Evolutionary conservation across 2,329 filamentous ascomycete genomes (phyloP).

Genomic region (Beauveria australis): DNA sequence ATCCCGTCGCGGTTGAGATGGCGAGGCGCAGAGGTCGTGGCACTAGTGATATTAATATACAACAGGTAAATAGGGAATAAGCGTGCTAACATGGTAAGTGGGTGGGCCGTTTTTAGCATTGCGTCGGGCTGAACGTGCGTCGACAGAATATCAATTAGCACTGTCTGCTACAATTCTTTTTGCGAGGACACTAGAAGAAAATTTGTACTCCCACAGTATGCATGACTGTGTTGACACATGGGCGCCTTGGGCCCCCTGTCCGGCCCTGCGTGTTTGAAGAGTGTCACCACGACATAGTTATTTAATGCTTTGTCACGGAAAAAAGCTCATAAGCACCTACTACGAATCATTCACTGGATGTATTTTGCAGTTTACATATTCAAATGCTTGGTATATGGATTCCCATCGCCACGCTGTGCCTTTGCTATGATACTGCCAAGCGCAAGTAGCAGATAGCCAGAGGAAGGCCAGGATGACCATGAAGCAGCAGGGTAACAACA

Average conservation of each 20-base stretch:
- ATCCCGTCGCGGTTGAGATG: not conserved
- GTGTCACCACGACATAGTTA: not conserved
- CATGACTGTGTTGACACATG: not conserved
- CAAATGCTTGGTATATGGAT: not conserved
- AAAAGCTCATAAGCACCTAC: not conserved
- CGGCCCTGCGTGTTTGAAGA: not conserved
- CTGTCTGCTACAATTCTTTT: too few relatives aligned
- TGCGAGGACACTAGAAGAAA: too few relatives aligned
- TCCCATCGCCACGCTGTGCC: not conserved
- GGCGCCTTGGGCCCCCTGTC: not conserved
- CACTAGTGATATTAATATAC: too few relatives aligned
- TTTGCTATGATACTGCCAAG: not conserved
- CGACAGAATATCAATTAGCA: too few relatives aligned
- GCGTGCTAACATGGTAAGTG: too few relatives aligned
- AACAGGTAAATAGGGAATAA: too few relatives aligned
- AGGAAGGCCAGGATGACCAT: conserved; percentile 15
- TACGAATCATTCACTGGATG: not conserved
- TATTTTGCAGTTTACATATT: not conserved
- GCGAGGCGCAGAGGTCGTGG: too few relatives aligned
- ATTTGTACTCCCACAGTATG: not conserved
- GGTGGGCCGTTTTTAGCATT: too few relatives aligned
- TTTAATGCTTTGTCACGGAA: not conserved
- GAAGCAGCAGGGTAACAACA: conserved; percentile 22
- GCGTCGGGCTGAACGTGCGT: too few relatives aligned
- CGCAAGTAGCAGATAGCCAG: not conserved